Conservation (phyloP, 257 asterid species). For the Penstemon eatonii region DNA sequence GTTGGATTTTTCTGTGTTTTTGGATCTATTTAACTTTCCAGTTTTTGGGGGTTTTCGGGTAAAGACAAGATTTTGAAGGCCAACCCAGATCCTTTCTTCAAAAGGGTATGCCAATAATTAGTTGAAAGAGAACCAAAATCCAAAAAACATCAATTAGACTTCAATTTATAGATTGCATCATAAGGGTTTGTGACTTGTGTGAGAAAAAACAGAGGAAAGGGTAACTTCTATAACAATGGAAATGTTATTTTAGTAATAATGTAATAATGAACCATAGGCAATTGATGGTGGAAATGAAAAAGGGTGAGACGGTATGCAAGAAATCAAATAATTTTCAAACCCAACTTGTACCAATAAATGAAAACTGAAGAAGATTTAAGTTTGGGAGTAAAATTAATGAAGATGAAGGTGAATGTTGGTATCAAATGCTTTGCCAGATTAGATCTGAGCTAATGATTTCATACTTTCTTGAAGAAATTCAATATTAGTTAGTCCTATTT, state of each 20-base stretch:
- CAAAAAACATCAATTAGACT: conserved; percentile 43
- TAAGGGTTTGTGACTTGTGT: background rate
- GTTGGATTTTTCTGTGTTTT: conserved; percentile 21
- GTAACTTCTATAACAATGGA: background rate
- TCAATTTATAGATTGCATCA: conserved; percentile 32
- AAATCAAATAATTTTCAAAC: conserved; percentile 34
- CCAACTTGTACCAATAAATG: conserved; percentile 27
- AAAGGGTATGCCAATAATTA: conserved; percentile 34
- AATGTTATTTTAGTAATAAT: background rate
- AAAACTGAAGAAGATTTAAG: background rate
- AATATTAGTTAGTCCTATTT: too few species aligned
- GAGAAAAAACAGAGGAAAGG: conserved; percentile 17
- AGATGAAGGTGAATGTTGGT: conserved; percentile 56
- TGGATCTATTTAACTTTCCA: conserved; percentile 37
- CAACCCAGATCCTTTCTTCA: conserved; percentile 52
- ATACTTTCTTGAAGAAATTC: conserved; percentile 21
- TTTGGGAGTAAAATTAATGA: conserved; percentile 25
- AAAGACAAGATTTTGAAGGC: conserved; percentile 40
- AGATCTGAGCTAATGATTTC: conserved; percentile 45
- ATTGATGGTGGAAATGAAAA: conserved; percentile 19
- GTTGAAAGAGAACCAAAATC: conserved; percentile 39
- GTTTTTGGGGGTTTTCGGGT: conserved; percentile 21
- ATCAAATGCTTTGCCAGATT: conserved; percentile 35
- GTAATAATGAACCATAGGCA: background rate
- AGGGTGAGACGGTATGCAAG: conserved; percentile 13